These are phyloP conservation scores for Picochlorum sp. DNA, from an alignment of 139 green algal species.

Conservation along the genomic window DNA sequence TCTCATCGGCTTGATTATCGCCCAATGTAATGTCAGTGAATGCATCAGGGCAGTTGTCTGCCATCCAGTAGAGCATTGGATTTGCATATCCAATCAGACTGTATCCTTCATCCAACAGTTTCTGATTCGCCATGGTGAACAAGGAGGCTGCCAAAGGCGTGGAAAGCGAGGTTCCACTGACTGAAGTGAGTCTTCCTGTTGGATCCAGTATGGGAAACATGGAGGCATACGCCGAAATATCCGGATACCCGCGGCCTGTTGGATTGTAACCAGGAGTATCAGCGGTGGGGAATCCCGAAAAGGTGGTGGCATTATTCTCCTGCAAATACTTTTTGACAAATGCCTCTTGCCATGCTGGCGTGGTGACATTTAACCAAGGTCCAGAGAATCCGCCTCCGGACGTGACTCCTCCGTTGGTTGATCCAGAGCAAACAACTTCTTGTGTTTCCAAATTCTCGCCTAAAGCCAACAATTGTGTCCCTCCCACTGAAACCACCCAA, in stretches of 20 bases:
- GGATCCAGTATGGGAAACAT: neutral
- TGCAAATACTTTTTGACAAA: neutral
- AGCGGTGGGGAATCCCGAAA: neutral
- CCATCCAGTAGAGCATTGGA: slow-evolving; percentile 3
- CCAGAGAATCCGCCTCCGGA: neutral
- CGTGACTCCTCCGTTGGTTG: neutral
- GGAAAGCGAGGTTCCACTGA: neutral
- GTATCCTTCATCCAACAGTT: neutral
- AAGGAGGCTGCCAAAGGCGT: neutral
- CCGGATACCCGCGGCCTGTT: neutral
- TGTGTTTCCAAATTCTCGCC: neutral
- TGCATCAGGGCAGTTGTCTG: neutral
- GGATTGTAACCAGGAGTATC: slow-evolving; percentile 1
- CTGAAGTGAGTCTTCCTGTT: neutral
- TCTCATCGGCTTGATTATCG: neutral
- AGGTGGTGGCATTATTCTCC: slow-evolving; percentile 3
- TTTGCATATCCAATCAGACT: neutral
- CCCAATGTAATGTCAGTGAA: neutral
- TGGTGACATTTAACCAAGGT: neutral
- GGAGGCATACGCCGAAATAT: neutral
- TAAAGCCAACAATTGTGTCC: neutral
- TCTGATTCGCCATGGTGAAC: neutral
- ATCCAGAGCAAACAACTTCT: neutral
- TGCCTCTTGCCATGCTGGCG: neutral
- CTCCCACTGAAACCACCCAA: neutral